phyloP scores from a whole-genome alignment of 2,329 filamentous ascomycete species.

The Cytospora leucostoma region DNA sequence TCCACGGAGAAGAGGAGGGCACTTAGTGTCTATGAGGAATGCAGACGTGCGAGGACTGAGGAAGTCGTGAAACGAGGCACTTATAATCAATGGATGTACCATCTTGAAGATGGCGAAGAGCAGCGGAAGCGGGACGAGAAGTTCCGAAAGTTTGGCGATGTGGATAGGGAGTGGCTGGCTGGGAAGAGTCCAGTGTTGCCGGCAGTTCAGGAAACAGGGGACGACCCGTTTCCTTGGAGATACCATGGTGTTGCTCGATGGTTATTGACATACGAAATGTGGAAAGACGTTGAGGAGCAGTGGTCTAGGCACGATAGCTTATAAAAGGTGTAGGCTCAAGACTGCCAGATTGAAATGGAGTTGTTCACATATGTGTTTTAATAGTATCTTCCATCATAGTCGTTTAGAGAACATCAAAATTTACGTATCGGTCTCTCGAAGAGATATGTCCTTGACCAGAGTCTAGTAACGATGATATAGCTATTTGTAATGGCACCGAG shows the following conservation, averaged over 20 bases:
- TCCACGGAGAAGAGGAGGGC: constrained; percentile 38
- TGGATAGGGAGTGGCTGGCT: constrained; percentile 37
- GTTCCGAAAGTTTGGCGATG: constrained; percentile 36
- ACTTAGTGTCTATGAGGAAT: constrained; percentile 55
- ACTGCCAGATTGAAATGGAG: not conserved
- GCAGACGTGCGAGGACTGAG: constrained; percentile 59
- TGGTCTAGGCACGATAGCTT: constrained; percentile 31
- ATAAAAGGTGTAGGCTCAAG: not conserved
- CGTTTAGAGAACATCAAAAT: no score
- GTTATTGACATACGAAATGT: constrained; percentile 44
- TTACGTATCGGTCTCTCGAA: no score
- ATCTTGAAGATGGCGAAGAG: constrained; percentile 59
- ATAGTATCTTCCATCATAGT: no score
- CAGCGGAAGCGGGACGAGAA: constrained; percentile 54
- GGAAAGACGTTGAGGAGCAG: constrained; percentile 40
- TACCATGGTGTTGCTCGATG: constrained; percentile 43
- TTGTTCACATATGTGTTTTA: no score
- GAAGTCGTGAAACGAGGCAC: constrained; percentile 61
- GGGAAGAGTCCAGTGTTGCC: constrained; percentile 31
- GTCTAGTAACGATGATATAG: no score
- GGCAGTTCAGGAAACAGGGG: constrained; percentile 37
- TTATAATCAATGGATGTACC: constrained; percentile 63
- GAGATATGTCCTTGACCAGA: no score
- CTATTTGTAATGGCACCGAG: no score
- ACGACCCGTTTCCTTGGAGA: constrained; percentile 45